Evolutionary conservation across 305 asterid species (phyloP), one percentile per base, ranked within the genome.

Genomic region (Fraxinus albicans): DNA sequence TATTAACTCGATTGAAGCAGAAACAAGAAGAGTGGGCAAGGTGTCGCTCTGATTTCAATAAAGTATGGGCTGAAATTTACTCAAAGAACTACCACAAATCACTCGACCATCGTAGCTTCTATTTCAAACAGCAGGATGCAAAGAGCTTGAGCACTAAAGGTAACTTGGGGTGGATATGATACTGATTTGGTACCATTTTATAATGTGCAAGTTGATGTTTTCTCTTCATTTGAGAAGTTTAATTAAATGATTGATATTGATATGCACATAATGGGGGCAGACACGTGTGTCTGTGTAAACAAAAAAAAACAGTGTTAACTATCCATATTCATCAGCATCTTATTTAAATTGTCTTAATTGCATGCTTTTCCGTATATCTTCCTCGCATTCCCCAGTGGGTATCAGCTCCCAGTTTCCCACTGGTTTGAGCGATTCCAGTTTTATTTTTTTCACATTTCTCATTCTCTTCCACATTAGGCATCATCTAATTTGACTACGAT

Each of bases 61-160:
- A 97, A 91, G 97, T 95, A 73, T 97, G 99, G 99, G 97, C 98
- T 44, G 99, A 94, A 81, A 95, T 94, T 80, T 97, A 95, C 87
- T 86, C 97, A 1, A 95, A 94, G 90, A 97, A 94, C 90, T 93
- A 95, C 90, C 98, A 95, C 88, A 97, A 97, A 86, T 95, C 99
- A 85, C 98, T 97, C 83, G 99, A 97, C 88, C 99, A 97, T 81
- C 91, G 98, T 86, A 97, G 99, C 90, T 97, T 97, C 86, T 95
- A 92, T 87, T 97, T 97, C 89, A 97, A 95, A 90, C 99, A 97
- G 92, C 98, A 97, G 90, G 99, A 95, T 87, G 84, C 97, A 7
- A 97, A 93, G 92, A 94, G 90, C 92, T 91, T 97, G 94, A 94
- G 97, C 81, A 85, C 94, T 77, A 97, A 97, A 94, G 99, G 99